These are phyloP conservation scores for Botrytis pseudocinerea DNA, from an alignment of 2,329 filamentous ascomycete species.

Conservation along the genomic window DNA sequence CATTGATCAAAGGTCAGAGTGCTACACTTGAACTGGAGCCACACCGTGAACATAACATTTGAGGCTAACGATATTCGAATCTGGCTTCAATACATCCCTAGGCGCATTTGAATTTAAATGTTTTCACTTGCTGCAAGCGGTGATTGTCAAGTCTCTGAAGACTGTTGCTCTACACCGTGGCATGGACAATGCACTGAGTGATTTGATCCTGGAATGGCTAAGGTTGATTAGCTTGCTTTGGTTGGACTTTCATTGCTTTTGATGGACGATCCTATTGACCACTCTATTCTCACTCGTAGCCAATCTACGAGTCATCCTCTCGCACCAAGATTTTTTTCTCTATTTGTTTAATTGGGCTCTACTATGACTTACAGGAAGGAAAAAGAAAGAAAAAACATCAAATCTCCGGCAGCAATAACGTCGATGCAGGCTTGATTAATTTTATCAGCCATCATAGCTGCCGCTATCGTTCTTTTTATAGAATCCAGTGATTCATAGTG, in stretches of 20 bases:
- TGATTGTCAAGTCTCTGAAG: not conserved
- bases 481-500: not conserved
- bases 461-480: not conserved
- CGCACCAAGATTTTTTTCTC: not conserved
- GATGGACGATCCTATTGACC: not conserved
- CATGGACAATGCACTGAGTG: not conserved
- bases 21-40: not conserved
- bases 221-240: not conserved
- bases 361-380: not conserved
- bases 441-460: not conserved
- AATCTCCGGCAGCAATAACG: not conserved
- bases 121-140: not conserved
- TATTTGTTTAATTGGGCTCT: not conserved
- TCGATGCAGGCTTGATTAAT: not conserved
- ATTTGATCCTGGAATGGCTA: not conserved
- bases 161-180: not conserved
- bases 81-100: not conserved
- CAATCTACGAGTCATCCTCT: not conserved
- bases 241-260: not conserved
- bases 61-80: not conserved
- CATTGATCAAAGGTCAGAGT: not conserved
- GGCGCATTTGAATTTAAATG: not conserved
- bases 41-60: not conserved
- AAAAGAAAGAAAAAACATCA: not conserved
- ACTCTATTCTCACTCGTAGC: not conserved